Percentiles rank a stretch among this genome's conserved stretches.
Conservation (phyloP, 2,329 filamentous ascomycete genomes). For the Curvularia hawaiiensis region DNA sequence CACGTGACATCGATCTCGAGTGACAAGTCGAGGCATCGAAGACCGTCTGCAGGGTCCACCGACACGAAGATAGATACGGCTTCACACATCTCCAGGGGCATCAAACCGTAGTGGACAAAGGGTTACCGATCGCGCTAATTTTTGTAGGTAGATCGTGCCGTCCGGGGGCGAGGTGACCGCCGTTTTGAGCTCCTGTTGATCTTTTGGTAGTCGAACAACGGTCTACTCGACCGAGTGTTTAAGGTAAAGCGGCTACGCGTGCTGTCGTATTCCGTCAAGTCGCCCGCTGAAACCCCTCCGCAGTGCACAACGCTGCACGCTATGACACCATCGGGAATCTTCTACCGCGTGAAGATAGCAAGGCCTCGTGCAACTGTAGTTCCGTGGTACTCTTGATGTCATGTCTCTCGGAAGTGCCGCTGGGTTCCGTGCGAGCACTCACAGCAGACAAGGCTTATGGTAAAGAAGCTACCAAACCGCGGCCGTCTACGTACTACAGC, state of each 20-base stretch:
- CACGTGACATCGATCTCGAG: slow-evolving; percentile 11
- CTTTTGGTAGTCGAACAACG: slow-evolving; percentile 3
- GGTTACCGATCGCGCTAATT: slow-evolving; percentile 19
- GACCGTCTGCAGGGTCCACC: slow-evolving; percentile 3
- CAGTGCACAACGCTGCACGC: not conserved
- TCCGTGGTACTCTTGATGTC: slow-evolving; percentile 2
- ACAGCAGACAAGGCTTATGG: slow-evolving; percentile 1
- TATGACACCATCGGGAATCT: not conserved
- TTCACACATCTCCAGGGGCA: not conserved
- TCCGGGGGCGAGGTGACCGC: not conserved
- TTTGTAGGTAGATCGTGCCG: slow-evolving; percentile 12
- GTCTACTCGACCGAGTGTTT: slow-evolving; percentile 8
- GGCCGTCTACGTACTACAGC: not conserved
- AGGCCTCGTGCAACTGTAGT: not conserved
- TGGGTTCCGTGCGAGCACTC: not conserved
- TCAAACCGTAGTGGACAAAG: not conserved
- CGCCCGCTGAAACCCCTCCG: not conserved
- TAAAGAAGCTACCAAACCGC: not conserved
- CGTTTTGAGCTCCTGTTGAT: slow-evolving; percentile 1
- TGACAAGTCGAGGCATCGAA: slow-evolving; percentile 12
- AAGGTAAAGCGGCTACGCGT: not conserved
- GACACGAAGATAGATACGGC: not conserved
- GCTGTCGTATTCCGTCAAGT: not conserved
- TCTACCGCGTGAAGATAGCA: not conserved
- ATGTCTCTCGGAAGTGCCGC: not conserved